A percentile compares a stretch with the other conserved stretches of the same genome.
Conservation (phyloP, 2,329 filamentous ascomycete genomes). For the Plectosphaerella cucumerina region DNA sequence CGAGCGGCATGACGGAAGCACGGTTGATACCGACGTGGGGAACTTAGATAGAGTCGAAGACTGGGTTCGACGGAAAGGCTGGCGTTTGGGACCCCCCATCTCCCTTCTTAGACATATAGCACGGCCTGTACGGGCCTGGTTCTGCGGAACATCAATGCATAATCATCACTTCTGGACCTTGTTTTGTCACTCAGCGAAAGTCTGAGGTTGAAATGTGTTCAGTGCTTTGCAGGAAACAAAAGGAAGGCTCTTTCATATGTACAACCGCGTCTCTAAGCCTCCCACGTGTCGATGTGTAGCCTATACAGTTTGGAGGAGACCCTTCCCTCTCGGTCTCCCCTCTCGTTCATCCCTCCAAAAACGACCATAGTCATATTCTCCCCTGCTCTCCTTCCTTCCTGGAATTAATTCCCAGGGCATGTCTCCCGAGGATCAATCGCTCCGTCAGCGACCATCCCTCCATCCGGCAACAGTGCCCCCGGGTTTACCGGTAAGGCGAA, state of each 20-base stretch:
- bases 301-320: neutral
- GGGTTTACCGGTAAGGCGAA: slow-evolving; percentile 74
- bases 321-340: too few relatives aligned
- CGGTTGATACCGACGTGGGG: neutral
- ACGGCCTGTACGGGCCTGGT: too few relatives aligned
- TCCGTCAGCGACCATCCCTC: neutral
- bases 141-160: neutral
- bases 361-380: too few relatives aligned
- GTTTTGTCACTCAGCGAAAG: neutral
- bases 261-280: neutral
- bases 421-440: too few relatives aligned
- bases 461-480: neutral
- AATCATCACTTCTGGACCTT: neutral
- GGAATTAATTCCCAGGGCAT: too few relatives aligned
- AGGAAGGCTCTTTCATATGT: neutral
- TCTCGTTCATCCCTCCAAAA: too few relatives aligned
- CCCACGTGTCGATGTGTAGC: neutral
- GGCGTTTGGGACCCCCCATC: too few relatives aligned
- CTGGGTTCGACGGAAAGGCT: too few relatives aligned
- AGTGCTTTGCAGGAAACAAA: neutral
- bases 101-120: too few relatives aligned
- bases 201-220: neutral
- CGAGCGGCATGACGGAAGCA: neutral
- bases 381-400: too few relatives aligned
- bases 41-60: neutral